phyloP scores from a whole-genome alignment of 768 basidiomycete species.

The Kwoniella dejecticola region DNA sequence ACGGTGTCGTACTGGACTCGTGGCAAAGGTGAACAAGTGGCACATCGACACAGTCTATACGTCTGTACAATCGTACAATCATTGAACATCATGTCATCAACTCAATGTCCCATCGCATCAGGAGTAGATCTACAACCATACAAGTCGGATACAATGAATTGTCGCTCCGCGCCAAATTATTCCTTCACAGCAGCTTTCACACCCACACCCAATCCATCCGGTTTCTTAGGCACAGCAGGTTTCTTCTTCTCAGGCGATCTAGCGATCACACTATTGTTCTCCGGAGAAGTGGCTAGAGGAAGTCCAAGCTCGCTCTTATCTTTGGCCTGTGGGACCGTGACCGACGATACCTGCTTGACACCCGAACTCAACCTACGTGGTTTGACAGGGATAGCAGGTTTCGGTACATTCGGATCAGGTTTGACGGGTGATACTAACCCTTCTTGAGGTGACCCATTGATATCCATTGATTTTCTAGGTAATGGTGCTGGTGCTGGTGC shows the following conservation, averaged over 20 bases:
- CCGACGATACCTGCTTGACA: neutral
- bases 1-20: too few relatives aligned
- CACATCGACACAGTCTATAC: too few relatives aligned
- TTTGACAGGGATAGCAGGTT: slow-evolving; percentile 8
- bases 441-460: slow-evolving; percentile 31
- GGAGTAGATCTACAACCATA: too few relatives aligned
- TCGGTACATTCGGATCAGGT: slow-evolving; percentile 24
- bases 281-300: too few relatives aligned
- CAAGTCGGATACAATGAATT: too few relatives aligned
- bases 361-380: slow-evolving; percentile 10
- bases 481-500: neutral
- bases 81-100: too few relatives aligned
- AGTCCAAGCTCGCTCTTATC: too few relatives aligned
- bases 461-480: slow-evolving; percentile 22
- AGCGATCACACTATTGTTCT: neutral
- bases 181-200: neutral
- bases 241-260: slow-evolving; percentile 9
- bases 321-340: neutral
- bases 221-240: slow-evolving; percentile 25
- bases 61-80: too few relatives aligned
- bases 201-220: slow-evolving; percentile 11
- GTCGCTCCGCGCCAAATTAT: too few relatives aligned
- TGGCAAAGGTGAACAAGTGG: too few relatives aligned
- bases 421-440: slow-evolving; percentile 26
- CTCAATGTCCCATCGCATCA: too few relatives aligned